Conservation (phyloP, 2,329 filamentous ascomycete species). For the Colletotrichum neosansevieriae region DNA sequence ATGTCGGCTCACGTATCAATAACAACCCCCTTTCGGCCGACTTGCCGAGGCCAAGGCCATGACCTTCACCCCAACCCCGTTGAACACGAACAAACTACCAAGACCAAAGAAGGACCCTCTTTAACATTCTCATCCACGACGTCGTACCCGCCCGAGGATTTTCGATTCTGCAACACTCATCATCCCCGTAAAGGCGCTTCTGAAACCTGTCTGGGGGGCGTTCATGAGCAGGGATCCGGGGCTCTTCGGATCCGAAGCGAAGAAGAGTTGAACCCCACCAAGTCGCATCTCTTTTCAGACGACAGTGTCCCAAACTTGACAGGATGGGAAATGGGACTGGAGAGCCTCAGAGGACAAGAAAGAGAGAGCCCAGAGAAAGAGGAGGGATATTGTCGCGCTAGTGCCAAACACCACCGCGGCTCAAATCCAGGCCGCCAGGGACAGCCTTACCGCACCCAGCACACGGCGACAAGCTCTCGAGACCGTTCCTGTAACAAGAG, state of each 20-base stretch:
- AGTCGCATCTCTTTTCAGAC: constrained; percentile 31
- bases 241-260: constrained; percentile 30
- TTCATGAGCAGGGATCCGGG: background rate
- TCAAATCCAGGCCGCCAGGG: constrained; percentile 29
- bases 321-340: background rate
- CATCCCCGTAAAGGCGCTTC: background rate
- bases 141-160: constrained; percentile 27
- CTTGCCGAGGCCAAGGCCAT: constrained; percentile 4
- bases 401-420: constrained; percentile 6
- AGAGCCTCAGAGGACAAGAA: background rate
- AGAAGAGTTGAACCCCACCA: constrained; percentile 24
- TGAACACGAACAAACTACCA: background rate
- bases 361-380: background rate
- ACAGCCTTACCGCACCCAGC: constrained; percentile 25
- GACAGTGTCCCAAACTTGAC: constrained; percentile 4
- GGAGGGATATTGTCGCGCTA: too few relatives aligned
- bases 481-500: constrained; percentile 30
- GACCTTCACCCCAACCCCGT: background rate
- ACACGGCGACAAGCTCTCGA: constrained; percentile 29
- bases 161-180: constrained; percentile 18
- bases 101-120: background rate
- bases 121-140: background rate
- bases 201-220: constrained; percentile 16
- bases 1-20: constrained; percentile 32
- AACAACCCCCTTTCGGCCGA: constrained; percentile 3